phyloP scores from a whole-genome alignment of 345 rosid genomes.

The Erodium maritimum region DNA sequence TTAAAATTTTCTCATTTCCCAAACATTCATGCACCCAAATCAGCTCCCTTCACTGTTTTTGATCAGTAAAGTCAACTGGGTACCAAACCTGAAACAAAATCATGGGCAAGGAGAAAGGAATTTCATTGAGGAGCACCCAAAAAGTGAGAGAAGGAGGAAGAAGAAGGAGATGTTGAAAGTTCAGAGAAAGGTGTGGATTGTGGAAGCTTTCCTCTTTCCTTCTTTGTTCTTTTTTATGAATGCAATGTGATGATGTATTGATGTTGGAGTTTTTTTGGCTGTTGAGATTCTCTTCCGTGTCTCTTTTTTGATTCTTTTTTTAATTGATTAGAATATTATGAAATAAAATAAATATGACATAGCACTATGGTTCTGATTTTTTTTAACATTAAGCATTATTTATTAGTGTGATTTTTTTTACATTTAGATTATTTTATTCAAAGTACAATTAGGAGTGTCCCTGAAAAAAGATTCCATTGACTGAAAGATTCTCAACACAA shows the following conservation, averaged over 20 bases:
- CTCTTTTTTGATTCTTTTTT: not conserved
- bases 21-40: not conserved
- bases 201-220: conserved; percentile 1
- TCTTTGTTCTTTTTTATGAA: conserved; percentile 7
- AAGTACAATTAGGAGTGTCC: conserved; percentile 5
- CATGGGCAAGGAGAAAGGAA: not conserved
- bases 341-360: not conserved
- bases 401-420: not conserved
- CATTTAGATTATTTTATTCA: not conserved
- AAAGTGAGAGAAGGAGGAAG: not conserved
- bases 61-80: not conserved
- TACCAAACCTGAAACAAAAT: not conserved
- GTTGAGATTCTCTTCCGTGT: conserved; percentile 13
- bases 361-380: not conserved
- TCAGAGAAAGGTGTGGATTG: not conserved
- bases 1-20: not conserved
- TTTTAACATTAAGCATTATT: not conserved
- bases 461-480: conserved; percentile 13
- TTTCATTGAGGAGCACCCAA: not conserved
- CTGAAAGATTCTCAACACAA: conserved; percentile 12
- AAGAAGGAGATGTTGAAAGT: not conserved
- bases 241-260: conserved; percentile 1
- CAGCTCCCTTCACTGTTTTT: not conserved
- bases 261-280: conserved; percentile 5
- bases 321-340: not conserved